Evolutionary conservation across 1,284 basidiomycete species (phyloP).

Genomic region (Macrocystidia cucumis): DNA sequence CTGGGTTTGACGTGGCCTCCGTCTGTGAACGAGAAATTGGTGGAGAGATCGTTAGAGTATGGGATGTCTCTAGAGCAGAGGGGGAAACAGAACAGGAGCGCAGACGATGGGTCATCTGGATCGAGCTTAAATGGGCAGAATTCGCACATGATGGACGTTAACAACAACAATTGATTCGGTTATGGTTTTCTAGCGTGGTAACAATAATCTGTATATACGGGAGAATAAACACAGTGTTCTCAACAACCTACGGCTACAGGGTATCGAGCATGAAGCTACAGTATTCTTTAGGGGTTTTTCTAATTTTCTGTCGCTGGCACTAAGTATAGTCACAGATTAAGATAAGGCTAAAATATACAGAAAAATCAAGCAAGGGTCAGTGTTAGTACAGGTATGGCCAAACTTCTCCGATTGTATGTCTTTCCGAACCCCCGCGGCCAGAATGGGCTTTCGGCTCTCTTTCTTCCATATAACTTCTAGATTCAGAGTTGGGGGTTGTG

Average conservation of each 20-base stretch:
- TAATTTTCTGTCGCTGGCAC: too few relatives aligned
- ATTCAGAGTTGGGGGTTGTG: conserved; percentile 7
- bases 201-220: not conserved
- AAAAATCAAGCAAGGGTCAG: too few relatives aligned
- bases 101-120: conserved; percentile 64
- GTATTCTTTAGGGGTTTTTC: not conserved
- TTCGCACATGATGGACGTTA: too few relatives aligned
- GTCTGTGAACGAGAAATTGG: conserved; percentile 39
- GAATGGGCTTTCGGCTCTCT: too few relatives aligned
- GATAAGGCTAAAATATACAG: too few relatives aligned
- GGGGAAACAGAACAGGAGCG: conserved; percentile 56
- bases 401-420: too few relatives aligned
- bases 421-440: too few relatives aligned
- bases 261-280: not conserved
- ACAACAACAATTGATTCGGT: not conserved
- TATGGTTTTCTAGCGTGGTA: not conserved
- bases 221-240: not conserved
- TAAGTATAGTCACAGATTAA: too few relatives aligned
- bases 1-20: conserved; percentile 40
- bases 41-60: conserved; percentile 31
- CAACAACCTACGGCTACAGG: not conserved
- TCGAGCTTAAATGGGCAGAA: conserved; percentile 46
- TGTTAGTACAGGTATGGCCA: too few relatives aligned
- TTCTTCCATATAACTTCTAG: too few relatives aligned
- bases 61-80: conserved; percentile 43